These are phyloP conservation scores for Gypsophila paniculata DNA, from an alignment of 179 eudicot genomes.

Conservation along the genomic window DNA sequence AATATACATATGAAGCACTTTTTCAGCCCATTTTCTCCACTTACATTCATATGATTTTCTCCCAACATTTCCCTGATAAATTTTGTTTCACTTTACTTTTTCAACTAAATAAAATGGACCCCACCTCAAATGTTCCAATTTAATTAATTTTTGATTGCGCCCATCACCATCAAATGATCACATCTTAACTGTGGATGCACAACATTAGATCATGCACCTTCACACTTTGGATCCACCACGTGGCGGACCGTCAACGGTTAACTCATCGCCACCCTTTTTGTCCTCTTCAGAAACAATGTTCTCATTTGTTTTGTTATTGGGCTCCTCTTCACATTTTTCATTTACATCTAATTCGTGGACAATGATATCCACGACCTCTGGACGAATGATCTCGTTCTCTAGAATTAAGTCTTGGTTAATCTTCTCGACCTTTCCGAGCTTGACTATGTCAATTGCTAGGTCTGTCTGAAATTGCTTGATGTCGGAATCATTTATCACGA, in stretches of 20 bases:
- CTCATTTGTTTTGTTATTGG: not conserved
- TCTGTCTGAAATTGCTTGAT: constrained; percentile 28
- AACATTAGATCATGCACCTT: not conserved
- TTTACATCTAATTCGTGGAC: constrained; percentile 22
- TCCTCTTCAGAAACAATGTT: not conserved
- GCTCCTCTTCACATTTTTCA: not conserved
- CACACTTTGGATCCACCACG: constrained; percentile 3
- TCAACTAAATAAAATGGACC: constrained; percentile 2
- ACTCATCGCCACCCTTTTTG: not conserved
- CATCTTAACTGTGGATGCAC: constrained; percentile 2
- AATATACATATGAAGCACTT: not conserved
- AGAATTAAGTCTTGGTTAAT: constrained; percentile 6
- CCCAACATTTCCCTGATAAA: not conserved
- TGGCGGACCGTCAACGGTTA: not conserved
- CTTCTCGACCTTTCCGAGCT: constrained; percentile 27
- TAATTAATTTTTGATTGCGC: not conserved
- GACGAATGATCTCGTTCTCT: not conserved
- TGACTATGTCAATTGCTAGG: constrained; percentile 13
- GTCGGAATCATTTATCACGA: constrained; percentile 19
- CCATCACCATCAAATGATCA: constrained; percentile 10
- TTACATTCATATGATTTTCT: not conserved
- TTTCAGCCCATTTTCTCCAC: not conserved
- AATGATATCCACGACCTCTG: constrained; percentile 17
- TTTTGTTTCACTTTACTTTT: not conserved
- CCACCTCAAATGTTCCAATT: not conserved